phyloP scores from a whole-genome alignment of 2,329 filamentous ascomycete genomes.

The Diaporthe sp. region DNA sequence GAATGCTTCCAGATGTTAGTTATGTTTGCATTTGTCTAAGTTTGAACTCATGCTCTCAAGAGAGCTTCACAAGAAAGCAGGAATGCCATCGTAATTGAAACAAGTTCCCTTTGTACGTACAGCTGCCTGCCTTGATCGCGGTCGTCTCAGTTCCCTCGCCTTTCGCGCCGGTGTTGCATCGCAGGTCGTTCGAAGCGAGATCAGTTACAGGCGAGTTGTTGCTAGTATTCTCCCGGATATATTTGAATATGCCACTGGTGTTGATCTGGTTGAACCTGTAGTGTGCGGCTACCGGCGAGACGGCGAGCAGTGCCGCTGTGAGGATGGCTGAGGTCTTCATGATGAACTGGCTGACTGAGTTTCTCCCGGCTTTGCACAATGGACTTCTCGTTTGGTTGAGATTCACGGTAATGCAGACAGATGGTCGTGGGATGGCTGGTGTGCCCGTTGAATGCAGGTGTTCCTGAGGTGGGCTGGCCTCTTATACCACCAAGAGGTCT shows the following conservation, averaged over 20 bases:
- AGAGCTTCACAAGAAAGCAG: background rate
- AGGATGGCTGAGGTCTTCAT: constrained; percentile 53
- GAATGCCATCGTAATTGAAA: background rate
- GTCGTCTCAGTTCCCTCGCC: constrained; percentile 53
- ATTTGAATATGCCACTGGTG: constrained; percentile 52
- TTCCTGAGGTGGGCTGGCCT: background rate
- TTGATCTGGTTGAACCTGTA: constrained; percentile 59
- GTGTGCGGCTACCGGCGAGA: constrained; percentile 53
- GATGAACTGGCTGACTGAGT: constrained; percentile 29
- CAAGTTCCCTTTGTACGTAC: constrained; percentile 22
- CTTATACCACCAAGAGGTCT: background rate
- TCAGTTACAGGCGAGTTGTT: constrained; percentile 62
- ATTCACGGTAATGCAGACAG: background rate
- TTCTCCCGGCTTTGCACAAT: background rate
- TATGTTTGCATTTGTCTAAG: background rate
- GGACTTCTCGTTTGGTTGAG: background rate
- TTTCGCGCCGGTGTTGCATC: constrained; percentile 57
- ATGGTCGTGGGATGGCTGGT: background rate
- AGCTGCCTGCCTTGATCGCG: constrained; percentile 53
- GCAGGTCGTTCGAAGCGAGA: constrained; percentile 55
- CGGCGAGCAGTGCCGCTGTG: constrained; percentile 50
- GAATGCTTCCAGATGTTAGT: constrained; percentile 45
- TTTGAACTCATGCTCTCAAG: background rate
- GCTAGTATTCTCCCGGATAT: constrained; percentile 63
- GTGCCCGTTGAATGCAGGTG: background rate